Percentiles rank a stretch among this genome's conserved stretches.
Evolutionary conservation across 768 basidiomycete species (phyloP).

Genomic region (Tephrocybe sp.): DNA sequence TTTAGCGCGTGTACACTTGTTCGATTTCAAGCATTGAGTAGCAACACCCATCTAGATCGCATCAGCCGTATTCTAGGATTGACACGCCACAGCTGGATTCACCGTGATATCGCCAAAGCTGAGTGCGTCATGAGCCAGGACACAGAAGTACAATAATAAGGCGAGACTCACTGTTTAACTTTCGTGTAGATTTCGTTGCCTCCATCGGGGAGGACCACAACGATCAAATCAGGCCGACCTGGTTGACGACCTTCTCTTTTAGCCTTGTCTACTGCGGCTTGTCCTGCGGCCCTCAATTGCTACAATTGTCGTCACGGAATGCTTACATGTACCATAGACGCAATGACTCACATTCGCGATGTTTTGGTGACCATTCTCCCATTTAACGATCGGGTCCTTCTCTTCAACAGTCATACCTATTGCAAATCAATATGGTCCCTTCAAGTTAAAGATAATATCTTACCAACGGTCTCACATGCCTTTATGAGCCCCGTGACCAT

Average conservation of each 20-base stretch:
- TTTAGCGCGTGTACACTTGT: slow-evolving; percentile 63
- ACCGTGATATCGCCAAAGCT: slow-evolving; percentile 55
- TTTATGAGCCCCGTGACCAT: slow-evolving; percentile 51
- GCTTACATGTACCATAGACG: background rate
- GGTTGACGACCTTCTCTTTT: slow-evolving; percentile 10
- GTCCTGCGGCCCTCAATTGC: slow-evolving; percentile 52
- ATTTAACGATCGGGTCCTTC: slow-evolving; percentile 41
- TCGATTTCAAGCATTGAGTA: slow-evolving; percentile 73
- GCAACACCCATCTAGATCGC: slow-evolving; percentile 62
- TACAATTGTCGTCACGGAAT: slow-evolving; percentile 2
- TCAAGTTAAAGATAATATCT: too few species aligned
- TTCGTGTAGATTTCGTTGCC: slow-evolving; percentile 70
- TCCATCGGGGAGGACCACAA: slow-evolving; percentile 70
- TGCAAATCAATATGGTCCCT: too few species aligned
- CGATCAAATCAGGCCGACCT: slow-evolving; percentile 51
- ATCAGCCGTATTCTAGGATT: background rate
- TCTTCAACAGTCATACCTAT: slow-evolving; percentile 60
- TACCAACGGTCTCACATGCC: slow-evolving; percentile 56
- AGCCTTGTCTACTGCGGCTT: slow-evolving; percentile 36
- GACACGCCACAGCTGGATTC: slow-evolving; percentile 4
- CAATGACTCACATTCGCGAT: slow-evolving; percentile 36
- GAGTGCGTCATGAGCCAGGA: background rate
- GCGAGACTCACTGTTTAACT: slow-evolving; percentile 67
- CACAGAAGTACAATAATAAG: background rate
- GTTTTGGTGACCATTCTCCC: slow-evolving; percentile 56